These are phyloP conservation scores for Pyrenophora teres DNA, from an alignment of 2,329 filamentous ascomycete genomes.

Conservation along the genomic window DNA sequence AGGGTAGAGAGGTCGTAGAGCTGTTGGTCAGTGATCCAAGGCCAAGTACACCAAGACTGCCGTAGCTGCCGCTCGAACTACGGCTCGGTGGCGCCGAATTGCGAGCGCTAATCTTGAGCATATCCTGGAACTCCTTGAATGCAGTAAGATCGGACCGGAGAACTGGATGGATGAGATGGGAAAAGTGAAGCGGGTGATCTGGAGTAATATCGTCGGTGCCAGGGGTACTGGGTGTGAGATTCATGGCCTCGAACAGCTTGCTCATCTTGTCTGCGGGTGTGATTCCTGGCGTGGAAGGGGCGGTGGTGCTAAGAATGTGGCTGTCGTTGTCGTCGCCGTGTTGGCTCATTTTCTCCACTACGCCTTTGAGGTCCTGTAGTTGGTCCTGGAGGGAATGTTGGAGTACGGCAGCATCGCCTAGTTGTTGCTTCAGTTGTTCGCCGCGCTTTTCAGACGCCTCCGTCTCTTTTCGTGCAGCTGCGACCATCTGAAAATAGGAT, in stretches of 20 bases:
- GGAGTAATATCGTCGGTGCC: slow-evolving; percentile 60
- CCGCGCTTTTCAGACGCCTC: slow-evolving; percentile 82
- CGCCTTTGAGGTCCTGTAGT: slow-evolving; percentile 83
- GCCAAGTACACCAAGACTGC: slow-evolving; percentile 64
- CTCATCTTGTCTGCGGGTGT: slow-evolving; percentile 61
- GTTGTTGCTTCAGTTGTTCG: slow-evolving; percentile 81
- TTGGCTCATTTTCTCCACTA: slow-evolving; percentile 84
- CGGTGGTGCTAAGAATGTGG: slow-evolving; percentile 64
- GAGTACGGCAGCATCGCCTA: slow-evolving; percentile 83
- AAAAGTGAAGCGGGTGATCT: slow-evolving; percentile 72
- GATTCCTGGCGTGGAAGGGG: slow-evolving; percentile 80
- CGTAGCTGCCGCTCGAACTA: slow-evolving; percentile 72
- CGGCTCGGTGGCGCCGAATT: slow-evolving; percentile 66
- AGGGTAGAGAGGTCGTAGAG: slow-evolving; percentile 57
- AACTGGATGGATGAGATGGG: slow-evolving; percentile 80
- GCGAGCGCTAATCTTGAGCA: slow-evolving; percentile 68
- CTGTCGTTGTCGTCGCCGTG: slow-evolving; percentile 74
- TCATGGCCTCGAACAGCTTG: slow-evolving; percentile 65
- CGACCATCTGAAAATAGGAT: slow-evolving; percentile 71
- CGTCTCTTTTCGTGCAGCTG: slow-evolving; percentile 81
- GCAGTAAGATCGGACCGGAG: slow-evolving; percentile 79
- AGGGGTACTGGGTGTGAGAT: slow-evolving; percentile 56
- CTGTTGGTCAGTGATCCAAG: slow-evolving; percentile 57
- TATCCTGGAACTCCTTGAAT: slow-evolving; percentile 82
- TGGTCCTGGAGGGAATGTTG: slow-evolving; percentile 93